A percentile compares a stretch with the other conserved stretches of the same genome.
These are phyloP conservation scores for Platanthera guangdongensis DNA, from an alignment of 106 monocot genomes.

Conservation along the genomic window DNA sequence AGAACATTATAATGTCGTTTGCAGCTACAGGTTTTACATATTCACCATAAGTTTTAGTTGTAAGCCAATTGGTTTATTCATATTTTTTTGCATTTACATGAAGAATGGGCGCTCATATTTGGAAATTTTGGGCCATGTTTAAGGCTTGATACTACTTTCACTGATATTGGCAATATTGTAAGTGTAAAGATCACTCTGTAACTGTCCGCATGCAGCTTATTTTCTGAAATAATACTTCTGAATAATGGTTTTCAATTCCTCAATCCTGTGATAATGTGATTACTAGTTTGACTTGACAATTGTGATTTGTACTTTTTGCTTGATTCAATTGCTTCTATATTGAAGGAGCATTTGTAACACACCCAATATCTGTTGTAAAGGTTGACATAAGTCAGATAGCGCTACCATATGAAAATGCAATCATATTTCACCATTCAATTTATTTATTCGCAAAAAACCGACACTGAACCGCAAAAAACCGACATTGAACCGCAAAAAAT, in stretches of 20 bases:
- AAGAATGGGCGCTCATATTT: slow-evolving; percentile 73
- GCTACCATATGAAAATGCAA: slow-evolving; percentile 1
- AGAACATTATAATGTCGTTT: slow-evolving; percentile 31
- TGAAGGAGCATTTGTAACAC: slow-evolving; percentile 74
- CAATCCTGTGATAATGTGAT: background rate
- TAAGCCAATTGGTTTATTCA: background rate
- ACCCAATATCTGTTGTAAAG: slow-evolving; percentile 76
- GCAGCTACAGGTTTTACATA: slow-evolving; percentile 71
- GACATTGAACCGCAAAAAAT: too few relatives aligned
- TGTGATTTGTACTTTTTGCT: slow-evolving; percentile 32
- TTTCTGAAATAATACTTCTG: background rate
- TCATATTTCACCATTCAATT: background rate
- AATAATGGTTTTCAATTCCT: background rate
- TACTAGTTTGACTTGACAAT: background rate
- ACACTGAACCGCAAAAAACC: too few relatives aligned
- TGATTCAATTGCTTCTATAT: slow-evolving; percentile 47
- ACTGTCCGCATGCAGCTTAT: background rate
- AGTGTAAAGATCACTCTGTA: slow-evolving; percentile 5
- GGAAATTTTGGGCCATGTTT: slow-evolving; percentile 54
- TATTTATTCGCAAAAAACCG: background rate
- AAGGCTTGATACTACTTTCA: slow-evolving; percentile 57
- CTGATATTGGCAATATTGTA: slow-evolving; percentile 73
- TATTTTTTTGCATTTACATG: slow-evolving; percentile 31
- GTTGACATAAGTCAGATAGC: slow-evolving; percentile 17
- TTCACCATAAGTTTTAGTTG: background rate